Conservation (phyloP, 805 yeast species). For the Kuraishia floccosa region DNA sequence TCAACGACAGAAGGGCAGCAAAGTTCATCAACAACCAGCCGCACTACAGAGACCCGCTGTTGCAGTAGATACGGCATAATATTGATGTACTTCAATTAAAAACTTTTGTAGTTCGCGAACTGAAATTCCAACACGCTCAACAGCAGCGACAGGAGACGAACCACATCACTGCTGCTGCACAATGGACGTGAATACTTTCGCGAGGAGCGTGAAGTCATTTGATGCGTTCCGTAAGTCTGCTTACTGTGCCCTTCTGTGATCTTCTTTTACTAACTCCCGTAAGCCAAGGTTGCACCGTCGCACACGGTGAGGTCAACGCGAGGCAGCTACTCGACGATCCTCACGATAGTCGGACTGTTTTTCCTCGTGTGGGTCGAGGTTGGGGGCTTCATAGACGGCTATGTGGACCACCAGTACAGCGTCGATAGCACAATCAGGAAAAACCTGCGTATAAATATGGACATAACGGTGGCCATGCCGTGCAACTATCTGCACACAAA, state of each 20-base stretch:
- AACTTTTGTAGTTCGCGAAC: too few relatives aligned
- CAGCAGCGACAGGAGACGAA: too few relatives aligned
- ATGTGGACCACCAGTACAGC: slow-evolving; percentile 61
- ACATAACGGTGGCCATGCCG: slow-evolving; percentile 73
- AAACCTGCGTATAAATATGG: slow-evolving; percentile 62
- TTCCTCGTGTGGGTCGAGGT: slow-evolving; percentile 75
- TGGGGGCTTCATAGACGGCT: slow-evolving; percentile 79
- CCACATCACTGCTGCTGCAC: too few relatives aligned
- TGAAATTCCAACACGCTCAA: too few relatives aligned
- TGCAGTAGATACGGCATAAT: too few relatives aligned
- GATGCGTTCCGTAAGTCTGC: slow-evolving; percentile 58
- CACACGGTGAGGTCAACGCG: slow-evolving; percentile 65
- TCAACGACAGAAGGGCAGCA: slow-evolving; percentile 44
- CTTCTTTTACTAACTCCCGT: background rate
- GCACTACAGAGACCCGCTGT: slow-evolving; percentile 70
- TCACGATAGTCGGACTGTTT: slow-evolving; percentile 49
- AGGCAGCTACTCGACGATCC: slow-evolving; percentile 65
- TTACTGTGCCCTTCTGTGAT: background rate
- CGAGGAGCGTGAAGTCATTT: slow-evolving; percentile 38
- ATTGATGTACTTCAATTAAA: too few relatives aligned
- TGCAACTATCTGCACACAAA: slow-evolving; percentile 68
- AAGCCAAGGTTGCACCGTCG: slow-evolving; percentile 57
- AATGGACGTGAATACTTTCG: too few relatives aligned
- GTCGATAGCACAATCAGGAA: slow-evolving; percentile 55
- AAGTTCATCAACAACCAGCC: slow-evolving; percentile 73